Base-by-base conservation (phyloP, 495 filamentous ascomycete genomes). In the Monascus purpureus region DNA sequence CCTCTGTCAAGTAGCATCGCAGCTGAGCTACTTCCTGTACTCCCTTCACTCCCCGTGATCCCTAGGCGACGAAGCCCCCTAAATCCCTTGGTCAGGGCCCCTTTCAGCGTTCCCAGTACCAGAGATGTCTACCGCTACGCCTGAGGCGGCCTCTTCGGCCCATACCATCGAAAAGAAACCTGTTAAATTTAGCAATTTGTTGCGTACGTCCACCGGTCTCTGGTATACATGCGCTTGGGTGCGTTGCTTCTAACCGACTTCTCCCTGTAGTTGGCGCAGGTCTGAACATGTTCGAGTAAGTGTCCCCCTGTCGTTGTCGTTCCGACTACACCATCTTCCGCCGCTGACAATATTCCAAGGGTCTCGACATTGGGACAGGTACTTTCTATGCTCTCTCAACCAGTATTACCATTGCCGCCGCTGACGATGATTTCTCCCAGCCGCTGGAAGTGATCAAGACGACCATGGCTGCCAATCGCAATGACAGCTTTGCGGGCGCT, bases 401-500 rank as follows among this genome's bases (percentile, higher is more conserved):
- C 15, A 30, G 6, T 20, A n/a, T 6, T 31, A 19, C 8, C 11
- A 3, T 31, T 22, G 19, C 15, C 13, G 6, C 13, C 22, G 8
- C 52, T 59, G 22, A 51, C 48, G 28, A 22, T 28, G 25, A 29
- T 15, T 23, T 13, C n/a, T 17, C 6, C 18, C 43, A 94, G 79
- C 90, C 90, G 46, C 72, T 97, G 52, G 92, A 97, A 71, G 90
- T 97, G 63, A 72, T 79, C 68, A 97, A 97, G 82, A 97, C 90
- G 47, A 94, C 88, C 49, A 95, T 96, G 82, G 92, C 90, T 47
- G 90, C 90, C 35, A 90, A 97, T 65, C 73, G 90, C 59, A 69
- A 72, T 46, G 90, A 96, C 50, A 78, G 75, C 59, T 87, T 96
- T 60, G 68, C 68, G 35, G 69, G 75, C 35, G 80, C 92, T 42